Percentiles rank a stretch among this genome's conserved stretches.
Evolutionary conservation across 495 filamentous ascomycete species (phyloP).

Genomic region (Hyphodiscus hymeniophilus): DNA sequence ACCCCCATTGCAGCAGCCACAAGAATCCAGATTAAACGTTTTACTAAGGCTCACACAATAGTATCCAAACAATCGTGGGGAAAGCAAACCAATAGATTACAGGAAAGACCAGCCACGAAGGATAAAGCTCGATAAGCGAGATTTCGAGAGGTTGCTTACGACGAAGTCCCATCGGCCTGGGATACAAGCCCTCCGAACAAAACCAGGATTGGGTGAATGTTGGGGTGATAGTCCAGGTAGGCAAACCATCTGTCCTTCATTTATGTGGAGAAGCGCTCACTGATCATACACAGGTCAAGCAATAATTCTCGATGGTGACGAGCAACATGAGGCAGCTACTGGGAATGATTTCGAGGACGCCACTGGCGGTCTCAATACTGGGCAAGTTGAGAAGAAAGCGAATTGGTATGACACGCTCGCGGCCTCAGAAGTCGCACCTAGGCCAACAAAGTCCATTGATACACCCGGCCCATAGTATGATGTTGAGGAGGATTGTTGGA

Average conservation of each 20-base stretch:
- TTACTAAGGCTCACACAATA: no score
- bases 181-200: constrained; percentile 4
- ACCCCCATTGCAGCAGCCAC: no score
- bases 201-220: not conserved
- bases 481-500: constrained; percentile 1
- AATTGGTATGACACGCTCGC: not conserved
- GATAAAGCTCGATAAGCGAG: no score
- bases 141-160: no score
- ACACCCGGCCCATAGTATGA: not conserved
- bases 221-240: constrained; percentile 2
- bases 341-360: constrained; percentile 7
- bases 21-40: no score
- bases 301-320: constrained; percentile 10
- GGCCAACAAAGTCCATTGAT: not conserved
- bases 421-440: not conserved
- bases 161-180: no score
- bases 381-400: constrained; percentile 1
- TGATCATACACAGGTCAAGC: constrained; percentile 8
- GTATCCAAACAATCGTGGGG: no score
- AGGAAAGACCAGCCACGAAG: no score
- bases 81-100: no score
- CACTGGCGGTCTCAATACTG: constrained; percentile 7
- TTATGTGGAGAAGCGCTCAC: not conserved
- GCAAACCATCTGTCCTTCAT: constrained; percentile 1
- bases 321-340: constrained; percentile 5